These are phyloP conservation scores for Tetrahymena elliotti DNA, from an alignment of 73 alveolate genomes.

Conservation along the genomic window DNA sequence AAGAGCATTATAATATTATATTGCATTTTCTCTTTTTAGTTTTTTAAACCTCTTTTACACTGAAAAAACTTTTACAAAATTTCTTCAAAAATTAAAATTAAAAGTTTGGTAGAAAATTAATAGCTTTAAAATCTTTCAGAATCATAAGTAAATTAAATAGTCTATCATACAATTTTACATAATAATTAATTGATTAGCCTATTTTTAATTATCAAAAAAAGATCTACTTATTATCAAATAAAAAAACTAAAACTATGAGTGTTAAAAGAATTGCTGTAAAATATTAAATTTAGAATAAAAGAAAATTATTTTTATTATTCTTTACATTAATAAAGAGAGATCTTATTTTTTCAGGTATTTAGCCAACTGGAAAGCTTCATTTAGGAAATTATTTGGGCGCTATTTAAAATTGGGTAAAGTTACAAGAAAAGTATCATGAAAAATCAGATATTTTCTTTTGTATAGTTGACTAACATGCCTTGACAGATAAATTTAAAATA, in stretches of 20 bases:
- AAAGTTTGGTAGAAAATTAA: too few relatives aligned
- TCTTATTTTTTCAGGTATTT: conserved; percentile 63
- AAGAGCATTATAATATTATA: too few relatives aligned
- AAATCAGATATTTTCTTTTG: conserved; percentile 47
- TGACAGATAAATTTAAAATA: conserved; percentile 45
- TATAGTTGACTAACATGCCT: conserved; percentile 77
- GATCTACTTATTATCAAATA: not conserved
- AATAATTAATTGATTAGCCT: not conserved
- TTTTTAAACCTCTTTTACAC: too few relatives aligned
- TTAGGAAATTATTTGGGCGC: conserved; percentile 90
- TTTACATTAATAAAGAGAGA: not conserved
- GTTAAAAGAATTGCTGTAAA: not conserved
- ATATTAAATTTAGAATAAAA: too few relatives aligned
- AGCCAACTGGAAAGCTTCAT: conserved; percentile 85
- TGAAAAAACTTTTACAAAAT: too few relatives aligned
- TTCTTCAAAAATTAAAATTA: too few relatives aligned
- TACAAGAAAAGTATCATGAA: conserved; percentile 42
- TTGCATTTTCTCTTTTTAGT: too few relatives aligned
- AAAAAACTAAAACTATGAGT: not conserved
- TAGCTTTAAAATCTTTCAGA: too few relatives aligned
- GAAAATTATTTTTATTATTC: not conserved
- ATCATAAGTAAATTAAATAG: too few relatives aligned
- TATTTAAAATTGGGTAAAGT: conserved; percentile 67
- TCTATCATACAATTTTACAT: not conserved
- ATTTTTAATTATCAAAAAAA: too few relatives aligned